phyloP scores from a whole-genome alignment of 441 rosid species.

The Macaranga tanarius region DNA sequence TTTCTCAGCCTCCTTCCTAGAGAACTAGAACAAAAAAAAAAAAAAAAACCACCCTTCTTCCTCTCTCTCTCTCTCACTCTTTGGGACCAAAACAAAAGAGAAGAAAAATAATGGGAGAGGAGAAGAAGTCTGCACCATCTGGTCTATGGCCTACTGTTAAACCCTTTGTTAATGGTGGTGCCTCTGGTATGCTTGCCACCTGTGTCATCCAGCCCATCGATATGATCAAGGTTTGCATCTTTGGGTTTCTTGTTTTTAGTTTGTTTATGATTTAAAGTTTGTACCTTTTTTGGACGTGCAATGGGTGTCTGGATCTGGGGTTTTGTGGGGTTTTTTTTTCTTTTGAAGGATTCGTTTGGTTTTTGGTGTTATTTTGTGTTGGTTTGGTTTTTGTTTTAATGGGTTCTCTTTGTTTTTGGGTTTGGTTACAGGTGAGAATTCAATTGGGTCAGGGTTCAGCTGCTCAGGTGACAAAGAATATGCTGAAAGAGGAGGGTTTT shows the following conservation, averaged over 20 bases:
- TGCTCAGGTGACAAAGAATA: conserved; percentile 61
- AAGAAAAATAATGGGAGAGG: conserved; percentile 58
- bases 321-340: conserved; percentile 12
- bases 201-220: conserved; percentile 97
- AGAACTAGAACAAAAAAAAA: background rate
- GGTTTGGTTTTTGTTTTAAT: conserved; percentile 17
- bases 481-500: conserved; percentile 85
- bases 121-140: conserved; percentile 58
- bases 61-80: background rate
- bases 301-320: conserved; percentile 38
- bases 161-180: conserved; percentile 96
- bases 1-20: conserved; percentile 9
- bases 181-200: conserved; percentile 99
- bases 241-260: background rate
- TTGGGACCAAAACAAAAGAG: conserved; percentile 10
- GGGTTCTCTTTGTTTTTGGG: conserved; percentile 10
- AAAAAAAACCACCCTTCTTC: conserved; percentile 1
- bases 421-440: conserved; percentile 78
- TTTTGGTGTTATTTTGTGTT: background rate
- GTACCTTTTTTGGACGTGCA: conserved; percentile 10
- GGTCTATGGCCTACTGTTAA: conserved; percentile 78
- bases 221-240: conserved; percentile 74
- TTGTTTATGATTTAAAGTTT: conserved; percentile 7
- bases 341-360: background rate
- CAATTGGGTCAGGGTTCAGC: conserved; percentile 99